Base-by-base conservation (phyloP, 2,329 filamentous ascomycete species). In the Chaetomium globosum region DNA sequence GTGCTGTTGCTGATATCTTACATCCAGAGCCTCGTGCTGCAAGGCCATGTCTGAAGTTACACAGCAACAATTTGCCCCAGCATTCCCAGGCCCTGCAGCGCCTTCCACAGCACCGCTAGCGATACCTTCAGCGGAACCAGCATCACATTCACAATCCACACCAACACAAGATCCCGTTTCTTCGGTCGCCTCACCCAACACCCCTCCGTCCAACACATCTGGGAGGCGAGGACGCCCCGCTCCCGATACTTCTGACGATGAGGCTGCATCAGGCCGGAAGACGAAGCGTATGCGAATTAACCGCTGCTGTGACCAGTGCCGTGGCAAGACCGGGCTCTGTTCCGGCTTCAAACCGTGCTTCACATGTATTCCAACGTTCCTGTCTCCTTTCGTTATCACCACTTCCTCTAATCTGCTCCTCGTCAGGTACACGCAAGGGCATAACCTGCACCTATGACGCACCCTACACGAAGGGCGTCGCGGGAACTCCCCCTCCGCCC, bases 241-340 rank as follows among this genome's bases (percentile, higher is more conserved):
- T n/a, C 36, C 39, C 4, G 33, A 57, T n/a, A 9, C 12, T 9
- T 21, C 33, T 30, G 55, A 48, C 6, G 19, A 48, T 21, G n/a
- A 26, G 16, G 13, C 36, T 4, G 2, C 26, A 7, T 21, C 39
- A n/a, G 16, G 26, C 36, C 46, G 39, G 49, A 56, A 59, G n/a
- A 6, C 30, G 4, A 67, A 66, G 31, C 61, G 53, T 26, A 49
- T 51, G 48, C 49, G 68, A 21, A 67, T 71, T 23, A 46, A 54
- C 1, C 69, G 69, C n/a, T 61, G 61, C 10, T 70, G 68, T 49
- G 68, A 71, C 52, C 64, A 66, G 13, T 71, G 69, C 21, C 63
- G 55, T 31, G 7, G 7, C 31, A n/a, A 19, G 65, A 63, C 16
- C 51, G 12, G 16, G 7, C n/a, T n/a, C 2, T 70, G 64, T 61